Evolutionary conservation across 305 asterid genomes (phyloP).

Genomic region (Fraxinus paxiana): DNA sequence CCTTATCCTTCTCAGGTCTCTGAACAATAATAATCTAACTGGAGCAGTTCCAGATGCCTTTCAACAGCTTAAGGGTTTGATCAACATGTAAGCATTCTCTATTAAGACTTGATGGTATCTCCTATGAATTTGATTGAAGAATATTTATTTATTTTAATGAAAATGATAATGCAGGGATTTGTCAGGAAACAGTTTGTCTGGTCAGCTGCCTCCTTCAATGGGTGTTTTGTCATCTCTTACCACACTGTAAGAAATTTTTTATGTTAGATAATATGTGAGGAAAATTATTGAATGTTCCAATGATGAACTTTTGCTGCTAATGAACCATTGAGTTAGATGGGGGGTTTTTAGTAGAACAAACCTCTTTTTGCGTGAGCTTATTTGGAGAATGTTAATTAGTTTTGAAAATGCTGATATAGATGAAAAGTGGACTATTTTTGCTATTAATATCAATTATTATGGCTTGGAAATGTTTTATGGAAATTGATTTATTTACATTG

Average conservation of each 20-base stretch:
- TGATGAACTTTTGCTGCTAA: neutral
- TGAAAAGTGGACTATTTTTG: neutral
- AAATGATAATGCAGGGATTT: conserved; percentile 55
- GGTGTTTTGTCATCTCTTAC: conserved; percentile 54
- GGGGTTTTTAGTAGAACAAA: neutral
- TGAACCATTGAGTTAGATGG: neutral
- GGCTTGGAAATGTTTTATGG: neutral
- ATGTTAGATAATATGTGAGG: neutral
- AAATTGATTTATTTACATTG: neutral
- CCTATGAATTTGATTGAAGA: neutral
- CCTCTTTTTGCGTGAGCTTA: neutral
- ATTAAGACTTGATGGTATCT: conserved; percentile 2
- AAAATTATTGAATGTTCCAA: neutral
- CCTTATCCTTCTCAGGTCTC: conserved; percentile 43
- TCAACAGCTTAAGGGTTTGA: conserved; percentile 45
- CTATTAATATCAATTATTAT: neutral
- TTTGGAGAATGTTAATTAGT: neutral
- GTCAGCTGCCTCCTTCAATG: conserved; percentile 80
- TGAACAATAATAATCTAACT: conserved; percentile 55
- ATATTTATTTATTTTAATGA: conserved; percentile 9
- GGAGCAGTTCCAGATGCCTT: conserved; percentile 84
- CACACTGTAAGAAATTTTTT: conserved; percentile 56
- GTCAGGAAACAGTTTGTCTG: conserved; percentile 65
- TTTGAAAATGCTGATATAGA: neutral
- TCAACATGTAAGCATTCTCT: conserved; percentile 45